phyloP scores from a whole-genome alignment of 2,329 filamentous ascomycete genomes.

The Hysterium pulicare region DNA sequence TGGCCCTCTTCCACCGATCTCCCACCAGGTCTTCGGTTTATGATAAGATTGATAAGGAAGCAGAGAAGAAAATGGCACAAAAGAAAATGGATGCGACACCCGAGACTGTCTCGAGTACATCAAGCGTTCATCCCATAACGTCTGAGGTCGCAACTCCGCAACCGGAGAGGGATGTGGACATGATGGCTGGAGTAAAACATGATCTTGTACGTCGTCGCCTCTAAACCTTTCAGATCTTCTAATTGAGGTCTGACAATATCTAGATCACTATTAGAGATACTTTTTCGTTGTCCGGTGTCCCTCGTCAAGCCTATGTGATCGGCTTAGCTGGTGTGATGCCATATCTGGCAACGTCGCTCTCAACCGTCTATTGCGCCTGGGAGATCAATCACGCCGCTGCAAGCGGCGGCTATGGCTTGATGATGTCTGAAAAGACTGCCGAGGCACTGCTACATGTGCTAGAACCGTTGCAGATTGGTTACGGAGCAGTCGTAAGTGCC shows the following conservation, averaged over 20 bases:
- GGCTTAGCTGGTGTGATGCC: constrained; percentile 51
- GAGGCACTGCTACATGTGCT: constrained; percentile 68
- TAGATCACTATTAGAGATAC: constrained; percentile 49
- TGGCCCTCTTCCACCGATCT: constrained; percentile 40
- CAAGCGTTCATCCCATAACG: constrained; percentile 44
- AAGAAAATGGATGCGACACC: constrained; percentile 59
- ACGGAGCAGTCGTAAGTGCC: constrained; percentile 72
- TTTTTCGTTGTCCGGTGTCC: constrained; percentile 46
- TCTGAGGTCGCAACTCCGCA: constrained; percentile 35
- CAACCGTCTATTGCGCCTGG: constrained; percentile 79
- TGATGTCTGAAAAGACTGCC: constrained; percentile 69
- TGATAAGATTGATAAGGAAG: constrained; percentile 53
- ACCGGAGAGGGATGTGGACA: constrained; percentile 40
- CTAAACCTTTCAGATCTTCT: neutral
- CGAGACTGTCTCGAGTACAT: constrained; percentile 58
- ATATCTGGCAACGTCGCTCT: constrained; percentile 78
- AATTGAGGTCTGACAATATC: constrained; percentile 9
- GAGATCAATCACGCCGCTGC: constrained; percentile 69
- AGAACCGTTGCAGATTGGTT: constrained; percentile 86
- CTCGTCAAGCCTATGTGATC: constrained; percentile 47
- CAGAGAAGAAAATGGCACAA: constrained; percentile 54
- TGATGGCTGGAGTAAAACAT: constrained; percentile 44
- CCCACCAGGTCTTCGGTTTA: constrained; percentile 22
- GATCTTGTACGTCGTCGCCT: constrained; percentile 24
- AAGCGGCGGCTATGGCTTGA: constrained; percentile 61